Conservation (phyloP, 306 rosid genomes). For the Corylus avellana region DNA sequence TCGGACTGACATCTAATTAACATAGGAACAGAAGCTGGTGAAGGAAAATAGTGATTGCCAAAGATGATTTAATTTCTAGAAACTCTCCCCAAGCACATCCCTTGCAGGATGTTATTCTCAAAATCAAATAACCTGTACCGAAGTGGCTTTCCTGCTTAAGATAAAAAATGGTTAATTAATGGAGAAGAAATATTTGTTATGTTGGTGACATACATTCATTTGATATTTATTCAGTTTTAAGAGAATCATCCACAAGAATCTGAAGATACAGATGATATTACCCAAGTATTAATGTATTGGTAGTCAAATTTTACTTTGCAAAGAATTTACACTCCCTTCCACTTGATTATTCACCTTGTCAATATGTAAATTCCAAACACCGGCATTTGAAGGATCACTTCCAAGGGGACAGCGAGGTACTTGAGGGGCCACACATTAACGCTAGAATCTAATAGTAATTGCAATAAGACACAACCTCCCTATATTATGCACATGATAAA, state of each 20-base stretch:
- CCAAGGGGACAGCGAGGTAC: background rate
- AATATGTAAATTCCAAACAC: too few species aligned
- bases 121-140: background rate
- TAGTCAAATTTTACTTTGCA: background rate
- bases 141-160: background rate
- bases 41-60: background rate
- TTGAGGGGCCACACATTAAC: background rate
- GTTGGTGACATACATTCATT: background rate
- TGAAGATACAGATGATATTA: background rate
- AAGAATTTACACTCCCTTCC: background rate
- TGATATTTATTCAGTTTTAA: background rate
- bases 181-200: background rate
- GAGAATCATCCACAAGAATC: background rate
- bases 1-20: background rate
- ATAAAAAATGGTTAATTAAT: background rate
- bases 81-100: background rate
- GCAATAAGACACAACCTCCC: background rate
- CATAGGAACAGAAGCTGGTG: background rate
- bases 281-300: background rate
- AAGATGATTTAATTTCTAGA: background rate
- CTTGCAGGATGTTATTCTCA: background rate
- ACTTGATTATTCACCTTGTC: background rate
- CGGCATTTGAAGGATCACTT: too few species aligned
- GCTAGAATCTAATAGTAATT: background rate
- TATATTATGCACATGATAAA: background rate